Evolutionary conservation across 2,329 filamentous ascomycete species (phyloP), one percentile per base, ranked within the genome.

Genomic region (Apiospora koreana): DNA sequence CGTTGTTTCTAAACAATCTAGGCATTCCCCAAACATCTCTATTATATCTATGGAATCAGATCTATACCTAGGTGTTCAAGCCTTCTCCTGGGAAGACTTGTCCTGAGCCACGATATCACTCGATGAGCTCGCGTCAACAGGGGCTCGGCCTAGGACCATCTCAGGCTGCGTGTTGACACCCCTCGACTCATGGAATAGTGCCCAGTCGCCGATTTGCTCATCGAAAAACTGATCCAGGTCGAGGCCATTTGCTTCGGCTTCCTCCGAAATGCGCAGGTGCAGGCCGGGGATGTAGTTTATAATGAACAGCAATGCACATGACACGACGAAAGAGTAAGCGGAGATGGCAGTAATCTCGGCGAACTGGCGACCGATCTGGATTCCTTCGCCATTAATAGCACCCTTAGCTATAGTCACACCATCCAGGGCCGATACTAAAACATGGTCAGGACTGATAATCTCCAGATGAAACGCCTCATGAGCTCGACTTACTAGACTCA

Each of bases 241-340:
- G 50, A 90, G 77, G 0, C 88, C 88, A 41, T 80, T 78, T 6
- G 86, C 77, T 76, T 90, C 88, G 9, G 84, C 86, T 69, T 89
- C 86, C 69, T 89, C 86, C 1, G 80, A 85, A 0, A 85, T 86
- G 23, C 88, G 81, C 1, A 90, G 79, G 70, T 88, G 86, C 71
- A 88, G 81, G 0, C 87, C 87, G 0, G 88, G 88, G 46, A 90
- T 89, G 71, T 82, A 85, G 75, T 88, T 87, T 75, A 89, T 84
- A 72, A 88, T 77, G 70, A 88, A 86, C 0, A 89, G 82, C 31
- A 90, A 78, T 21, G 85, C 75, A 71, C 84, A 85, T 0, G 85
- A 87, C 10, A 89, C 80, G 35, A 83, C 74, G 72, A 90, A 89
- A 0, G 86, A 86, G 80, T 87, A 90, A 0, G 81, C 79, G 0